Conservation (phyloP, 257 asterid genomes). For the Agastache rugosa region DNA sequence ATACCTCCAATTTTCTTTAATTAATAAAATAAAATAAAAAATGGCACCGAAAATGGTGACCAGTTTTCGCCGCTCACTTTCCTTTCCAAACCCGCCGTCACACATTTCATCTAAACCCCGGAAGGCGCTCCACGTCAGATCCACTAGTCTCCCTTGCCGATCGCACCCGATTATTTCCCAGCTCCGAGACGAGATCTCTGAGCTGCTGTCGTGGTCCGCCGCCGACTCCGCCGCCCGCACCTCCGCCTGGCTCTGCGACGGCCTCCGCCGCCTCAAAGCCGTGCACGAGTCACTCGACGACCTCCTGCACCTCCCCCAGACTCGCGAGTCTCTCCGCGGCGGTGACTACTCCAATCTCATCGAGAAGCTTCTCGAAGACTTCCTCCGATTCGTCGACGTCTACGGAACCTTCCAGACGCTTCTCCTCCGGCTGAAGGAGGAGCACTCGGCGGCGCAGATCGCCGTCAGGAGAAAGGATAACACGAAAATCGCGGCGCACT, state of each 20-base stretch:
- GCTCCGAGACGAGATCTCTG: slow-evolving; percentile 59
- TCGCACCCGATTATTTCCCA: slow-evolving; percentile 75
- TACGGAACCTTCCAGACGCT: slow-evolving; percentile 73
- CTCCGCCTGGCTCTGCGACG: slow-evolving; percentile 64
- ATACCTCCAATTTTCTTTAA: not conserved
- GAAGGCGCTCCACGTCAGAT: slow-evolving; percentile 68
- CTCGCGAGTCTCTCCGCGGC: slow-evolving; percentile 60
- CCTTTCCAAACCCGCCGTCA: slow-evolving; percentile 68
- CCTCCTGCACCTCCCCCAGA: slow-evolving; percentile 79
- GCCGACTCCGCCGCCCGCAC: slow-evolving; percentile 37
- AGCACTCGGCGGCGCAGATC: slow-evolving; percentile 60
- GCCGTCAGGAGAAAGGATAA: slow-evolving; percentile 65
- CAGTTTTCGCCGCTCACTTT: slow-evolving; percentile 75
- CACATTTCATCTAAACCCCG: slow-evolving; percentile 40
- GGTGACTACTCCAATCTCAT: slow-evolving; percentile 42
- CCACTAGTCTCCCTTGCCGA: slow-evolving; percentile 82
- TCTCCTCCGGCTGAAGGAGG: slow-evolving; percentile 62
- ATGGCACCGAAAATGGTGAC: slow-evolving; percentile 80
- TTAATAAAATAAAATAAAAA: not conserved
- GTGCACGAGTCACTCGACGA: slow-evolving; percentile 85
- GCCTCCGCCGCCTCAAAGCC: slow-evolving; percentile 56
- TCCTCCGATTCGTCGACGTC: slow-evolving; percentile 70
- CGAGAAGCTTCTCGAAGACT: slow-evolving; percentile 78
- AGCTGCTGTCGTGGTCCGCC: slow-evolving; percentile 51
- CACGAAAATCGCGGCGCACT: slow-evolving; percentile 35